A percentile compares a stretch with the other conserved stretches of the same genome.
phyloP scores from a whole-genome alignment of 2,329 filamentous ascomycete genomes.

The Botrytis tulipae region DNA sequence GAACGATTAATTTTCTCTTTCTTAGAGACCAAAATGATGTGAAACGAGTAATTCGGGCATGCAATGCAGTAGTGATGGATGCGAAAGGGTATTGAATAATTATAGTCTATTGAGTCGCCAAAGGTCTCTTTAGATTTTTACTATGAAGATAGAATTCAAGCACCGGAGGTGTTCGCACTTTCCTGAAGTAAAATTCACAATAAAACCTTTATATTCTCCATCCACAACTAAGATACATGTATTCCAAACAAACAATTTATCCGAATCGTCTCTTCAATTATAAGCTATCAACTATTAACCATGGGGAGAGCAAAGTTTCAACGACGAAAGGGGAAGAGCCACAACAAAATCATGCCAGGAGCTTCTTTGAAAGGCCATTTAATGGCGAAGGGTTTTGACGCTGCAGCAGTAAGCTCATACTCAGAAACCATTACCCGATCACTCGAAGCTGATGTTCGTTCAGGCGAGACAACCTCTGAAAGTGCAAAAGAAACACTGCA shows the following conservation, averaged over 20 bases:
- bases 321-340: neutral
- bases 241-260: neutral
- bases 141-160: neutral
- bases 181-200: neutral
- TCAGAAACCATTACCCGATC: neutral
- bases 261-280: neutral
- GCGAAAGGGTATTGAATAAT: neutral
- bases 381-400: neutral
- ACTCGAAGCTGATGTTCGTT: neutral
- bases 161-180: neutral
- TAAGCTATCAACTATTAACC: neutral
- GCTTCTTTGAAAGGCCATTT: neutral
- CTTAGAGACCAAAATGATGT: too few relatives aligned
- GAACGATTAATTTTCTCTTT: too few relatives aligned
- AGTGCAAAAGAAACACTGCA: neutral
- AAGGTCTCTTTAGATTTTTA: neutral
- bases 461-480: neutral
- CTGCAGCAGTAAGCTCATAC: neutral
- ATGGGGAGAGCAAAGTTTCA: neutral
- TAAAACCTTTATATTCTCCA: neutral
- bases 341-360: neutral
- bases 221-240: neutral
- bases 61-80: neutral
- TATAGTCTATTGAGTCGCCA: neutral
- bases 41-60: too few relatives aligned